A percentile compares a stretch with the other conserved stretches of the same genome.
Conservation (phyloP, 2,329 filamentous ascomycete species). For the Neodidymelliopsis sp. region DNA sequence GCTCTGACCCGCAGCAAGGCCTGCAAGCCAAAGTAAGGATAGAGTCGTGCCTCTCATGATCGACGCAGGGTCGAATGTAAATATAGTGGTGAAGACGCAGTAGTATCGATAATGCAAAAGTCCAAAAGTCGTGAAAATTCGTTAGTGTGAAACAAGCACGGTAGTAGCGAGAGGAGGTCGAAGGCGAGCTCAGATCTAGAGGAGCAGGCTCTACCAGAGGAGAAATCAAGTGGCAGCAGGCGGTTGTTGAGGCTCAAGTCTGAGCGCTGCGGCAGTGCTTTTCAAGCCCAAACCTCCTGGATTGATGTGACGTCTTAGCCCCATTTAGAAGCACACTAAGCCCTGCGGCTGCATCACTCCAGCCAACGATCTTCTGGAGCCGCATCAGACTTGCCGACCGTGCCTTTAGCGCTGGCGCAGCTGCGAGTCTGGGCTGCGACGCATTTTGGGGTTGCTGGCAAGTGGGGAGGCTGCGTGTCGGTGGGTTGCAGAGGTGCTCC, state of each 20-base stretch:
- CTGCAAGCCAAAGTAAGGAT: constrained; percentile 34
- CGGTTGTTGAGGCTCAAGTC: constrained; percentile 15
- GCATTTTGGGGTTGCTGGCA: constrained; percentile 6
- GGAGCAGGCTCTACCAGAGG: constrained; percentile 7
- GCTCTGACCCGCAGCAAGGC: constrained; percentile 33
- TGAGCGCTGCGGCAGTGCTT: constrained; percentile 14
- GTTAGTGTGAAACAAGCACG: constrained; percentile 6
- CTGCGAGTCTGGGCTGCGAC: constrained; percentile 6
- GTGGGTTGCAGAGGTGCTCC: background rate
- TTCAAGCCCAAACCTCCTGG: constrained; percentile 12
- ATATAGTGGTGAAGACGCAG: constrained; percentile 12
- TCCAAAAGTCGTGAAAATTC: constrained; percentile 3
- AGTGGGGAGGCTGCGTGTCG: constrained; percentile 4
- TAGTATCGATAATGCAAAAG: constrained; percentile 7
- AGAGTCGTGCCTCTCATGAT: constrained; percentile 34
- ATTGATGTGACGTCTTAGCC: constrained; percentile 18
- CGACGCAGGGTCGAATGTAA: constrained; percentile 13
- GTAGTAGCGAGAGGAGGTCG: constrained; percentile 5
- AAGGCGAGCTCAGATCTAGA: background rate
- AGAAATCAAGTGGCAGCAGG: constrained; percentile 4
- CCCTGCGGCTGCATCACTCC: constrained; percentile 7
- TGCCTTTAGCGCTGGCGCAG: constrained; percentile 16
- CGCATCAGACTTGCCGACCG: constrained; percentile 8
- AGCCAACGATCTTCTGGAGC: constrained; percentile 20
- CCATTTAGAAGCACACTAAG: constrained; percentile 5